Evolutionary conservation across 2,329 filamentous ascomycete species (phyloP).

Genomic region (Lecanicillium sp.): DNA sequence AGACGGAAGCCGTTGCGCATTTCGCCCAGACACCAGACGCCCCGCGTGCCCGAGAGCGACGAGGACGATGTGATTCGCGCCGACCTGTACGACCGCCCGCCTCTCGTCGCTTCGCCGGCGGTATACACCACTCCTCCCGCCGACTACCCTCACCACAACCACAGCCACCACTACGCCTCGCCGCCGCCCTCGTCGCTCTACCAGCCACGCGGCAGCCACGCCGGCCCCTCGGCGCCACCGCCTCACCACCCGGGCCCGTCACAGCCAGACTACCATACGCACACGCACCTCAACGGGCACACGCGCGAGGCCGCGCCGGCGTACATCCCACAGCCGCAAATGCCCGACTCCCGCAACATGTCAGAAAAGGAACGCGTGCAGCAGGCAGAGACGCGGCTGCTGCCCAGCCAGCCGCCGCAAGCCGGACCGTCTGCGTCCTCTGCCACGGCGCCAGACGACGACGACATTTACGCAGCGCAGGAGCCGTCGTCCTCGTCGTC

Average conservation of each 20-base stretch:
- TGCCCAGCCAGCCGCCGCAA: conserved; percentile 67
- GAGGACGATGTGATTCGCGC: conserved; percentile 25
- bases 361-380: conserved; percentile 79
- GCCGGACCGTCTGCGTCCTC: conserved; percentile 32
- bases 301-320: conserved; percentile 31
- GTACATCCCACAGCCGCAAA: conserved; percentile 54
- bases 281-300: conserved; percentile 18
- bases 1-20: conserved; percentile 22
- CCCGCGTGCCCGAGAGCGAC: conserved; percentile 25
- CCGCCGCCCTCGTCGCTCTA: conserved; percentile 11
- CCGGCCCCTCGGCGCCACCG: conserved; percentile 13
- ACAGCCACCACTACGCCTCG: conserved; percentile 9
- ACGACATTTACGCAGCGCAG: conserved; percentile 46
- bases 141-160: too few species aligned
- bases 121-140: conserved; percentile 23
- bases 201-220: conserved; percentile 15
- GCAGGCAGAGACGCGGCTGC: conserved; percentile 67
- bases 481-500: conserved; percentile 27
- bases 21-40: conserved; percentile 23
- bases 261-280: conserved; percentile 7
- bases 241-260: not conserved
- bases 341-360: conserved; percentile 54
- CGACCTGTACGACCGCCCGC: conserved; percentile 18
- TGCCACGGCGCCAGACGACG: conserved; percentile 30
- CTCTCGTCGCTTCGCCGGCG: conserved; percentile 17